A percentile compares a stretch with the other conserved stretches of the same genome.
These are phyloP conservation scores for Coelastrella sp. DNA, from an alignment of 139 green algal genomes.

Conservation along the genomic window DNA sequence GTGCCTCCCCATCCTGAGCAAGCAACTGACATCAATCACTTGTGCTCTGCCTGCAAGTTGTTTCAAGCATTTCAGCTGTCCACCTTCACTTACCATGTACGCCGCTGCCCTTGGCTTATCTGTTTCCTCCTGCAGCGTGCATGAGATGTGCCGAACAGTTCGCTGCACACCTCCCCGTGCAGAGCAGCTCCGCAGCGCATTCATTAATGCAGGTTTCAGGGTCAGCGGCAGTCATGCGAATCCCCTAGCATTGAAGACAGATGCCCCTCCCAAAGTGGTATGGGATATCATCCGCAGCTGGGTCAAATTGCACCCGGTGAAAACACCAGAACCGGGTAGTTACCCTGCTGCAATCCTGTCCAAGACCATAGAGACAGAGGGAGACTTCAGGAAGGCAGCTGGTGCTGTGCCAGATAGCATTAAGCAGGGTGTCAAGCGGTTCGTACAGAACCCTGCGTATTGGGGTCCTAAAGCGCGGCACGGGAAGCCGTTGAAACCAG, in stretches of 20 bases:
- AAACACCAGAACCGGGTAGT: conserved; percentile 57
- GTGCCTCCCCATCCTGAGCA: too few relatives aligned
- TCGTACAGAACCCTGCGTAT: conserved; percentile 89
- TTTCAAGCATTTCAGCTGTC: not conserved
- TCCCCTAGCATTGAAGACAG: conserved; percentile 94
- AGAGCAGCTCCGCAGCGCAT: conserved; percentile 85
- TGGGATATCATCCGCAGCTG: conserved; percentile 87
- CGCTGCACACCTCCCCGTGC: conserved; percentile 74
- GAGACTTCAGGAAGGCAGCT: conserved; percentile 77
- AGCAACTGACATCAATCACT: too few relatives aligned
- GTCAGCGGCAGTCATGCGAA: conserved; percentile 90
- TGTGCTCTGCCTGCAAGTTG: not conserved
- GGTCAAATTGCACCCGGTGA: conserved; percentile 81
- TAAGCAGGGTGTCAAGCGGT: conserved; percentile 53
- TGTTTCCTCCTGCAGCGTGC: conserved; percentile 71
- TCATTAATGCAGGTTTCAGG: conserved; percentile 90
- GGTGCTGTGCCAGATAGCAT: conserved; percentile 60
- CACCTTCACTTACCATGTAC: not conserved
- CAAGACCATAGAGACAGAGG: conserved; percentile 79
- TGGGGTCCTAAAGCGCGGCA: conserved; percentile 91
- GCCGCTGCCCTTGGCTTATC: not conserved
- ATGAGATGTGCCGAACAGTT: conserved; percentile 86
- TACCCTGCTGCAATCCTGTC: conserved; percentile 77
- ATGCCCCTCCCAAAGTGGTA: conserved; percentile 88
- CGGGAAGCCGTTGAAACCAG: conserved; percentile 47